A percentile compares a stretch with the other conserved stretches of the same genome.
Evolutionary conservation across 1,139 yeast species (phyloP).

Genomic region (Maudiozyma humilis): DNA sequence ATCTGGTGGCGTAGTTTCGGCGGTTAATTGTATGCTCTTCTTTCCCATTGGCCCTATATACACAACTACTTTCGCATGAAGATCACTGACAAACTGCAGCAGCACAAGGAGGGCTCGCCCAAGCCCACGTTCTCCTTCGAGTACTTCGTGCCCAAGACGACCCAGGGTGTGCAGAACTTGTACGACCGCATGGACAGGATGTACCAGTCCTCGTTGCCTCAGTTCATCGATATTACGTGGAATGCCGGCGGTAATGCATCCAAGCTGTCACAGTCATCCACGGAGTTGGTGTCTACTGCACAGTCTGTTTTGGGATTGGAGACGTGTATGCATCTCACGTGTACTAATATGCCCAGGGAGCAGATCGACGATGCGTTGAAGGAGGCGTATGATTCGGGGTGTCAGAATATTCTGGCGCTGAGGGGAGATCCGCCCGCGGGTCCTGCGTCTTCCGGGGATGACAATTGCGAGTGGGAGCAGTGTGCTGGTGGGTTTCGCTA

Average conservation of each 20-base stretch:
- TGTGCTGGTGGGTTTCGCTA: conserved; percentile 62
- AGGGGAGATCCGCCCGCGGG: conserved; percentile 83
- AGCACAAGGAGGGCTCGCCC: conserved; percentile 23
- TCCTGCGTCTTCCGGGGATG: conserved; percentile 15
- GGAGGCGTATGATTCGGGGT: conserved; percentile 83
- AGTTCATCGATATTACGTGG: conserved; percentile 95
- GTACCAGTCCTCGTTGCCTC: conserved; percentile 78
- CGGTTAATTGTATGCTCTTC: no score
- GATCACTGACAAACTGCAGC: conserved; percentile 33
- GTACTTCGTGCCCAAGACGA: conserved; percentile 95
- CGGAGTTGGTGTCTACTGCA: conserved; percentile 86
- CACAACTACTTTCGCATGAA: conserved; percentile 30
- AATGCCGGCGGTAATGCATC: conserved; percentile 71
- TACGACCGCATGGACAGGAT: conserved; percentile 97
- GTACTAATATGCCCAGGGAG: conserved; percentile 85
- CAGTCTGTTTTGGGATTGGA: conserved; percentile 90
- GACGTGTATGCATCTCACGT: conserved; percentile 96
- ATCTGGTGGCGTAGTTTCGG: no score
- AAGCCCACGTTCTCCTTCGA: conserved; percentile 82
- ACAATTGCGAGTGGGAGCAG: conserved; percentile 34
- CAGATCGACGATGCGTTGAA: conserved; percentile 78
- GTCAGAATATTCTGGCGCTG: conserved; percentile 82
- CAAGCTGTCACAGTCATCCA: conserved; percentile 59
- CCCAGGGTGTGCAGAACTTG: conserved; percentile 91
- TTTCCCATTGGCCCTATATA: no score